Percentiles rank a stretch among this genome's conserved stretches.
Evolutionary conservation across 495 filamentous ascomycete species (phyloP).

Genomic region (Tuber aestivum): DNA sequence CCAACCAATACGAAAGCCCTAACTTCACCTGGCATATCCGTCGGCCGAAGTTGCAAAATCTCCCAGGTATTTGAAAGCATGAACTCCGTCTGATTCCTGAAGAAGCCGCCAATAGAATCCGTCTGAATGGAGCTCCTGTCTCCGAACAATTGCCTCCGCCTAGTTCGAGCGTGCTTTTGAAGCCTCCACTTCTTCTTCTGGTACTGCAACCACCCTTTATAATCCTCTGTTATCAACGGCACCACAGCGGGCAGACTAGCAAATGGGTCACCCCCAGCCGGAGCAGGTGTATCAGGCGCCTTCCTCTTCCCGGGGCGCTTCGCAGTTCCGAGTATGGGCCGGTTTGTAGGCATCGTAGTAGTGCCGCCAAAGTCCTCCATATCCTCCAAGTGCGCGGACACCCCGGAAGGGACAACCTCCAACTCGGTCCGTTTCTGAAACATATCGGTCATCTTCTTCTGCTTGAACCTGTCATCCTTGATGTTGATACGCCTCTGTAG

Average conservation of each 20-base stretch:
- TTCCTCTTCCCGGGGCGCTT: slow-evolving; percentile 75
- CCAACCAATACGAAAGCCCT: slow-evolving; percentile 88
- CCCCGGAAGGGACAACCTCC: not conserved
- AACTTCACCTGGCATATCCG: slow-evolving; percentile 76
- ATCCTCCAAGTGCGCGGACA: slow-evolving; percentile 53
- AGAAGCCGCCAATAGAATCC: slow-evolving; percentile 76
- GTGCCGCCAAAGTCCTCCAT: slow-evolving; percentile 76
- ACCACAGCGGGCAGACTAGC: slow-evolving; percentile 76
- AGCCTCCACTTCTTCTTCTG: slow-evolving; percentile 99
- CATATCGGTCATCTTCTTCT: slow-evolving; percentile 95
- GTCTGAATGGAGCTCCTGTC: slow-evolving; percentile 63
- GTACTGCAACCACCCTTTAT: slow-evolving; percentile 81
- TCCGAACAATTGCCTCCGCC: slow-evolving; percentile 86
- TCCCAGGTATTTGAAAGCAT: slow-evolving; percentile 92
- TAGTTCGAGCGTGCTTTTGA: slow-evolving; percentile 82
- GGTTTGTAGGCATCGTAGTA: slow-evolving; percentile 51
- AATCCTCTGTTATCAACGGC: slow-evolving; percentile 82
- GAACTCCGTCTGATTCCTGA: slow-evolving; percentile 83
- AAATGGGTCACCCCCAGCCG: slow-evolving; percentile 67
- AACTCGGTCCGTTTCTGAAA: slow-evolving; percentile 58
- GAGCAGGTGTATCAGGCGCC: slow-evolving; percentile 59
- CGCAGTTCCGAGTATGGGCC: slow-evolving; percentile 59
- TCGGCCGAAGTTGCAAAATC: slow-evolving; percentile 75
- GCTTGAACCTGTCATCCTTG: slow-evolving; percentile 95
- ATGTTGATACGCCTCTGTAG: slow-evolving; percentile 84